Base-by-base conservation (phyloP, 352 stramenopile species). In the Globisporangium mamillatum region DNA sequence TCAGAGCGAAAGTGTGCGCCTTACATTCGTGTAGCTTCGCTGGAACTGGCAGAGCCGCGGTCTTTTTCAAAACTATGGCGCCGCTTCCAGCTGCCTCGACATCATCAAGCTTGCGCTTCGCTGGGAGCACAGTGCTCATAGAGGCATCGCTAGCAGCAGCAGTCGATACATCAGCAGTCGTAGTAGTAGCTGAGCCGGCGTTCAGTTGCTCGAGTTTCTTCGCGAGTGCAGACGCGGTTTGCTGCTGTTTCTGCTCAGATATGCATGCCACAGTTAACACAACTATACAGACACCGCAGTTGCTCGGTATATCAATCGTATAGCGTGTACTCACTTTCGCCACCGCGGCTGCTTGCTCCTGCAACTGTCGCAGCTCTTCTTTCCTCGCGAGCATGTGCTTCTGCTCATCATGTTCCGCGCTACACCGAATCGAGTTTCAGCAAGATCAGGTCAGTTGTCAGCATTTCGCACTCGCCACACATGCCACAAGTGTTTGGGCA, bases 311-410 rank as follows among this genome's bases (percentile, higher is more conserved):
- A 52, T n/a, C 24, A 36, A 4, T 32, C 25, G 18, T 20, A 22
- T 9, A 27, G 25, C 34, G 44, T 36, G 58, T n/a, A 53, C 67
- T 18, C n/a, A 87, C 79, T 73, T 82, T 67, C 64, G 62, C 44
- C 14, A 77, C 71, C 10, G 62, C 59, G 18, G 67, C 38, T 8
- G 75, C 73, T 65, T 70, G 71, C 16, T 66, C 66, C 58, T 83
- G 73, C 6, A 83, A 53, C 54, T 75, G 62, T 46, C 69, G 74
- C 1, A 87, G 59, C 66, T 85, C 74, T 46, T 82, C 78, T n/a
- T 77, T 82, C 29, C 70, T 70, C 55, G 46, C 32, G 22, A 64
- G 14, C 9, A 36, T 58, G 14, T 18, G 5, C 18, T 48, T 57
- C 36, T 64, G 32, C 2, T 52, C 56, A 16, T 46, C 20, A 8